Evolutionary conservation across 2,329 filamentous ascomycete species (phyloP).

Genomic region (Tolypocladium pustulatum): DNA sequence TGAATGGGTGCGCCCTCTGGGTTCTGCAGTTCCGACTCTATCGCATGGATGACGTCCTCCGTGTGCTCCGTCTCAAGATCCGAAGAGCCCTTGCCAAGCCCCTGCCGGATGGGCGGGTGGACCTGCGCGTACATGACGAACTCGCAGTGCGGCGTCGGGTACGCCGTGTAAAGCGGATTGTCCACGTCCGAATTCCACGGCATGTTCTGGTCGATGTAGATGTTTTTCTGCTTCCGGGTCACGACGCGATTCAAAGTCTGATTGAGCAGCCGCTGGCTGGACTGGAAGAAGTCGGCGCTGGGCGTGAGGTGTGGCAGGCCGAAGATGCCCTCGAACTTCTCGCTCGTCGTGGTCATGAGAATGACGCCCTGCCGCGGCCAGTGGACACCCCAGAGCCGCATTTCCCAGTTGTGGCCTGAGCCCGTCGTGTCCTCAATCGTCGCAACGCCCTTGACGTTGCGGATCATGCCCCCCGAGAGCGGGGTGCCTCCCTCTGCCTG

Average conservation of each 20-base stretch:
- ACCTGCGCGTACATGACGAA: slow-evolving; percentile 80
- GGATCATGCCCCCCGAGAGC: slow-evolving; percentile 42
- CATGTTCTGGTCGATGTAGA: slow-evolving; percentile 46
- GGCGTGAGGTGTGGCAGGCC: slow-evolving; percentile 75
- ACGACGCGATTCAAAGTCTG: slow-evolving; percentile 60
- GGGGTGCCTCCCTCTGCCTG: slow-evolving; percentile 20
- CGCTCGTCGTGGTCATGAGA: slow-evolving; percentile 78
- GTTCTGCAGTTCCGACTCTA: slow-evolving; percentile 53
- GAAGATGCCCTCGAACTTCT: slow-evolving; percentile 90
- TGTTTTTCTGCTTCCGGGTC: slow-evolving; percentile 47
- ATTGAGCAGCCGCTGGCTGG: slow-evolving; percentile 58
- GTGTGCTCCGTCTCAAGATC: slow-evolving; percentile 21
- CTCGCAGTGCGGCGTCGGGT: slow-evolving; percentile 69
- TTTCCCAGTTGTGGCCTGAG: slow-evolving; percentile 63
- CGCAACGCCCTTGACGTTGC: slow-evolving; percentile 59
- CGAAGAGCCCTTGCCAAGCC: slow-evolving; percentile 20
- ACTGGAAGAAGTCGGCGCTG: slow-evolving; percentile 41
- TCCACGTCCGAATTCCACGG: slow-evolving; percentile 69
- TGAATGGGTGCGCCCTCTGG: slow-evolving; percentile 49
- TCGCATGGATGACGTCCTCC: slow-evolving; percentile 34
- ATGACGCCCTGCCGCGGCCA: slow-evolving; percentile 72
- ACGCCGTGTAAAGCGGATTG: slow-evolving; percentile 45
- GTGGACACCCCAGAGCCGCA: slow-evolving; percentile 75
- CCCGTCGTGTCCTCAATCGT: slow-evolving; percentile 61
- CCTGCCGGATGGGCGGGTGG: slow-evolving; percentile 38